phyloP scores from a whole-genome alignment of 2,329 filamentous ascomycete species.

The Dendrostoma leiphaemia region DNA sequence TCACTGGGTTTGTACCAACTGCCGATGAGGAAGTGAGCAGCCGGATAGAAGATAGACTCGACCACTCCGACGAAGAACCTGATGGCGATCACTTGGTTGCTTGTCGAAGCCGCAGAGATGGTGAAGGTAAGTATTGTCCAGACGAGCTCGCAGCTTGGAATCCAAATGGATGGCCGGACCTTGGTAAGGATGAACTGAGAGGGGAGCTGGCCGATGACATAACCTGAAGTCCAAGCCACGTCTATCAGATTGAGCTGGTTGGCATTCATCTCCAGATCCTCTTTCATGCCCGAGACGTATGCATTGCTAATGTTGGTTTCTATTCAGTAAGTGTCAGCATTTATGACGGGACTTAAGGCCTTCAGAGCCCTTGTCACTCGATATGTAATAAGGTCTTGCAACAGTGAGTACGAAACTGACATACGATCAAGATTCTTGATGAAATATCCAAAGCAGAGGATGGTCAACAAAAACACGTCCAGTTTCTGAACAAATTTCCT shows the following conservation, averaged over 20 bases:
- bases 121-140: conserved; percentile 34
- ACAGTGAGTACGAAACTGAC: background rate
- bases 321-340: background rate
- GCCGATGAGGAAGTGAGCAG: conserved; percentile 37
- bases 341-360: too few relatives aligned
- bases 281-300: conserved; percentile 43
- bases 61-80: conserved; percentile 43
- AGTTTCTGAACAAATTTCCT: conserved; percentile 32
- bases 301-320: conserved; percentile 33
- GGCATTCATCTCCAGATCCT: conserved; percentile 49
- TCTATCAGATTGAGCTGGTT: conserved; percentile 54
- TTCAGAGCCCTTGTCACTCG: too few relatives aligned
- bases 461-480: conserved; percentile 34
- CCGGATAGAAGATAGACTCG: conserved; percentile 36
- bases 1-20: conserved; percentile 44
- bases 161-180: conserved; percentile 40
- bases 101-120: conserved; percentile 36
- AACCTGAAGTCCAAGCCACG: conserved; percentile 59
- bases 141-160: conserved; percentile 37
- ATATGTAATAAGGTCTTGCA: too few relatives aligned
- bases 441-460: conserved; percentile 36
- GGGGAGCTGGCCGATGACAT: conserved; percentile 48
- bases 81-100: conserved; percentile 35
- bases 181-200: conserved; percentile 39
- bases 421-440: conserved; percentile 35